phyloP scores from a whole-genome alignment of 192 early-diverging fungal species.

The Entomortierella beljakovae region DNA sequence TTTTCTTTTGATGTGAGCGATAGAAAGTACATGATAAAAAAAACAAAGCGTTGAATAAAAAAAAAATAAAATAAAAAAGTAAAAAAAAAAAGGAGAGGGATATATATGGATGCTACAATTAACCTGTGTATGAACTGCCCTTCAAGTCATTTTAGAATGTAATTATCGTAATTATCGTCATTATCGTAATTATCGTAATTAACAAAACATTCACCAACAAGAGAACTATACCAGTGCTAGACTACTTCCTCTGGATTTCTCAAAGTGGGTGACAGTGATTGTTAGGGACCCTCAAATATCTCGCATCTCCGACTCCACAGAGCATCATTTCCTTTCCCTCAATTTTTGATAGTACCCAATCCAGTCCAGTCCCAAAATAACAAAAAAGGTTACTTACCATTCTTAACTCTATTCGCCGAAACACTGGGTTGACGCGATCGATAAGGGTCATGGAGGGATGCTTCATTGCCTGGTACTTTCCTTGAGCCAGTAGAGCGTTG shows the following conservation, averaged over 20 bases:
- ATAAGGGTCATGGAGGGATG: slow-evolving; percentile 44
- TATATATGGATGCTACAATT: too few species aligned
- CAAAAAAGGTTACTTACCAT: slow-evolving; percentile 26
- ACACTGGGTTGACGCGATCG: slow-evolving; percentile 42
- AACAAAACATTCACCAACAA: too few species aligned
- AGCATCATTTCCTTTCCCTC: background rate
- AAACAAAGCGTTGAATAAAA: background rate
- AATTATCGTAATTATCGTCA: too few species aligned
- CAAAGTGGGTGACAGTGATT: background rate
- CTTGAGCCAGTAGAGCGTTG: slow-evolving; percentile 27
- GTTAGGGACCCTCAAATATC: background rate
- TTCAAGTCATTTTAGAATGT: too few species aligned
- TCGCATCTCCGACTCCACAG: slow-evolving; percentile 11
- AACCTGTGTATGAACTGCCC: too few species aligned
- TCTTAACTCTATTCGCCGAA: slow-evolving; percentile 46
- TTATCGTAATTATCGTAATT: too few species aligned
- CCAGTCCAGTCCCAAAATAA: background rate
- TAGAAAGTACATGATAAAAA: background rate
- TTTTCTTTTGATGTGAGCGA: background rate
- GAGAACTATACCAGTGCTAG: too few species aligned
- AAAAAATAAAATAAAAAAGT: background rate
- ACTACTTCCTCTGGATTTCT: too few species aligned
- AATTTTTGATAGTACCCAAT: too few species aligned
- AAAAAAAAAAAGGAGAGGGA: background rate
- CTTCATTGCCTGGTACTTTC: slow-evolving; percentile 35